Percentiles rank a stretch among this genome's conserved stretches.
phyloP scores from a whole-genome alignment of 805 yeast genomes.

The Metschnikowia chrysomelidarum region DNA sequence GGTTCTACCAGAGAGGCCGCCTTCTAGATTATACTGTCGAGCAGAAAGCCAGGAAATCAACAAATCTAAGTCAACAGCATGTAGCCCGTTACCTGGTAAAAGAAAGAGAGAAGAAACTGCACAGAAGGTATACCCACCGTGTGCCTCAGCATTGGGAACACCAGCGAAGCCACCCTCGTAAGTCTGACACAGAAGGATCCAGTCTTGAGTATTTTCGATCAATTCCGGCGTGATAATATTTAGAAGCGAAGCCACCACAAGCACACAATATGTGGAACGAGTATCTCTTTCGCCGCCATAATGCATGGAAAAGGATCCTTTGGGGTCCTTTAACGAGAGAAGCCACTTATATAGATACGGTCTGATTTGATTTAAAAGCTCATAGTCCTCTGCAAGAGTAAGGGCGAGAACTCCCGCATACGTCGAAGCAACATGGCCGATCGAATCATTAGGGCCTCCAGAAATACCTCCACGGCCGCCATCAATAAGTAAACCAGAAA shows the following conservation, averaged over 20 bases:
- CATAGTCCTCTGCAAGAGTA: slow-evolving; percentile 46
- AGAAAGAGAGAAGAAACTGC: slow-evolving; percentile 63
- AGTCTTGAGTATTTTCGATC: slow-evolving; percentile 48
- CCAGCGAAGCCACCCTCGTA: slow-evolving; percentile 97
- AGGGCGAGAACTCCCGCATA: slow-evolving; percentile 75
- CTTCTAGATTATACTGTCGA: slow-evolving; percentile 73
- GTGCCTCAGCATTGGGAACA: slow-evolving; percentile 78
- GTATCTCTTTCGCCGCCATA: slow-evolving; percentile 79
- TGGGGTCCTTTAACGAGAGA: slow-evolving; percentile 53
- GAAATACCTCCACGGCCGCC: slow-evolving; percentile 60
- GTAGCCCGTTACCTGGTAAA: slow-evolving; percentile 33
- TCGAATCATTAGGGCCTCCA: slow-evolving; percentile 76
- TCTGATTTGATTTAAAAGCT: slow-evolving; percentile 30
- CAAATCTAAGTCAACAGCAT: slow-evolving; percentile 44
- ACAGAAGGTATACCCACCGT: slow-evolving; percentile 96
- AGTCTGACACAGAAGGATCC: slow-evolving; percentile 74
- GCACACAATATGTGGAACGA: slow-evolving; percentile 82
- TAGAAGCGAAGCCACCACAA: slow-evolving; percentile 68
- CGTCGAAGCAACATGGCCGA: slow-evolving; percentile 80
- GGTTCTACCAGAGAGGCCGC: slow-evolving; percentile 86
- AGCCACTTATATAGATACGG: slow-evolving; percentile 60
- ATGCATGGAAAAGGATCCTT: slow-evolving; percentile 81
- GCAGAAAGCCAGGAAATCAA: slow-evolving; percentile 66
- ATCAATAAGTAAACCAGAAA: slow-evolving; percentile 25
- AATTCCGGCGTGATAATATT: slow-evolving; percentile 63